Evolutionary conservation across 371 early-diverging fungal species (phyloP).

Genomic region (Mortierella sp.): DNA sequence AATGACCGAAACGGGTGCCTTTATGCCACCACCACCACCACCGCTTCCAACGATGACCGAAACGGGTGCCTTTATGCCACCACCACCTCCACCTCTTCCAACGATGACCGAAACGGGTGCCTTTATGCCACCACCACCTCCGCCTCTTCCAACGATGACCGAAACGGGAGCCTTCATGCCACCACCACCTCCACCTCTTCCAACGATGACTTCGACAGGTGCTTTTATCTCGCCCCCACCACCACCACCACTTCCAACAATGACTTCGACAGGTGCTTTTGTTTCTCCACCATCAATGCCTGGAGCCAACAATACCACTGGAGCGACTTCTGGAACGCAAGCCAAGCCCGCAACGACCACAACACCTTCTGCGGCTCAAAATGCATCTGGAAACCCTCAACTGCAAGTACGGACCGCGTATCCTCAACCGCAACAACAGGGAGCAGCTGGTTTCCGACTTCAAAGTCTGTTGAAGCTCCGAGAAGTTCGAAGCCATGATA

Average conservation of each 20-base stretch:
- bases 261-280: too few species aligned
- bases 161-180: too few species aligned
- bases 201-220: too few species aligned
- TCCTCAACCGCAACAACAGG: slow-evolving; percentile 17
- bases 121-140: slow-evolving; percentile 12
- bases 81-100: slow-evolving; percentile 27
- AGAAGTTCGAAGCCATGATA: slow-evolving; percentile 48
- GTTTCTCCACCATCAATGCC: slow-evolving; percentile 1
- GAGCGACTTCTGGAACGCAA: not conserved
- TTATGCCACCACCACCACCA: slow-evolving; percentile 29
- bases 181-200: slow-evolving; percentile 7
- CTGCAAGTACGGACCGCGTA: not conserved
- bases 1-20: not conserved
- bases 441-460: slow-evolving; percentile 51
- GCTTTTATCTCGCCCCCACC: not conserved
- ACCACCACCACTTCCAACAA: slow-evolving; percentile 7
- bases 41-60: not conserved
- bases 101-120: too few species aligned
- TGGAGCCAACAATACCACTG: not conserved
- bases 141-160: slow-evolving; percentile 7
- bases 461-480: slow-evolving; percentile 41
- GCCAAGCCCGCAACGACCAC: not conserved
- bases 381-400: too few species aligned
- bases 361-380: not conserved
- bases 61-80: not conserved